Percentiles rank a stretch among this genome's conserved stretches.
phyloP scores from a whole-genome alignment of 352 stramenopile species.

The Globisporangium yorkense region DNA sequence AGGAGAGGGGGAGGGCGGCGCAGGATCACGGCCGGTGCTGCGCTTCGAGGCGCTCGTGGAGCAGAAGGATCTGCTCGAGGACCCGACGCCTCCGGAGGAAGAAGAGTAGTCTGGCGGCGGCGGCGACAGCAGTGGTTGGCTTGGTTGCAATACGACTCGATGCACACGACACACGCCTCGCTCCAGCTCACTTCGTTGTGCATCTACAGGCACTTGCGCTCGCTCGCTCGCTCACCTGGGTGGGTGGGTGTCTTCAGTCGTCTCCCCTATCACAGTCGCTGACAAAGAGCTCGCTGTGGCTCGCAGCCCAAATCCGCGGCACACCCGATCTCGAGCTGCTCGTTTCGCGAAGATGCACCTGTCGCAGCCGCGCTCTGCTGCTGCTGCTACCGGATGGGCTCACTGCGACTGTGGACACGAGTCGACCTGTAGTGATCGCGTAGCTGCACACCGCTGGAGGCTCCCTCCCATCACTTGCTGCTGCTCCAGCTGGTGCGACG shows the following conservation, averaged over 20 bases:
- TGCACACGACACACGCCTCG: background rate
- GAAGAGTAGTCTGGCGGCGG: conserved; percentile 22
- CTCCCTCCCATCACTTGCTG: conserved; percentile 6
- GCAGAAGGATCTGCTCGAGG: conserved; percentile 72
- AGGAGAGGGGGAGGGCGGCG: conserved; percentile 18
- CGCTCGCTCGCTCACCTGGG: no score
- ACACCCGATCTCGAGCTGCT: background rate
- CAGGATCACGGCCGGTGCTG: conserved; percentile 22
- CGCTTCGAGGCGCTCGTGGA: conserved; percentile 55
- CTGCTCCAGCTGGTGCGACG: conserved; percentile 14
- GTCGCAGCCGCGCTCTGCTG: conserved; percentile 18
- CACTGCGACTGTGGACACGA: conserved; percentile 15
- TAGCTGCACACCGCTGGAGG: conserved; percentile 24
- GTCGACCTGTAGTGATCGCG: conserved; percentile 19
- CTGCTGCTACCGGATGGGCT: conserved; percentile 1
- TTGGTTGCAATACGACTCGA: no score
- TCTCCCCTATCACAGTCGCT: background rate
- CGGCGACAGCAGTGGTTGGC: background rate
- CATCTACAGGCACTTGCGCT: background rate
- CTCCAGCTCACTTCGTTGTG: background rate
- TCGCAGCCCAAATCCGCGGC: conserved; percentile 36
- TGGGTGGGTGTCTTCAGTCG: background rate
- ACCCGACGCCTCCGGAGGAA: conserved; percentile 60
- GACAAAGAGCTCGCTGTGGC: conserved; percentile 31
- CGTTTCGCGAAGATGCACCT: conserved; percentile 25